Conservation (phyloP, 2,329 filamentous ascomycete genomes). For the Penicillium sp. region DNA sequence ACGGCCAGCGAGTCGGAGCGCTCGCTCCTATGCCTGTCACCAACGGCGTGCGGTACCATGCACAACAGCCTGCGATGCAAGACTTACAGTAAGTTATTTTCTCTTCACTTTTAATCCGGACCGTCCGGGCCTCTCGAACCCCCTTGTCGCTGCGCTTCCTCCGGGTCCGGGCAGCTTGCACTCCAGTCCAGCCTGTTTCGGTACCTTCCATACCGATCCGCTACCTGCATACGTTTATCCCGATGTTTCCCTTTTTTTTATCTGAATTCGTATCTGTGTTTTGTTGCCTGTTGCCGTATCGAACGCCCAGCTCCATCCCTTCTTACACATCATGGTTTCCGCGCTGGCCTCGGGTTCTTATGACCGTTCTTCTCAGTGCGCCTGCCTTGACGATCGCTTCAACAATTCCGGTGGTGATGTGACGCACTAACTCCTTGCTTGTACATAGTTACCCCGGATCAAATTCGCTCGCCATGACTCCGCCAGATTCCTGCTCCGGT, state of each 20-base stretch:
- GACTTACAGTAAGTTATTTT: conserved; percentile 55
- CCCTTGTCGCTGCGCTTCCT: conserved; percentile 32
- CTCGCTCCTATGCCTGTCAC: conserved; percentile 48
- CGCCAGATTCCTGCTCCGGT: conserved; percentile 55
- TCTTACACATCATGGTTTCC: conserved; percentile 21
- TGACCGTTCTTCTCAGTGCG: conserved; percentile 6
- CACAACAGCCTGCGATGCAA: conserved; percentile 51
- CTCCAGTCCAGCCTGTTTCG: conserved; percentile 26
- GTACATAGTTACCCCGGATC: conserved; percentile 51
- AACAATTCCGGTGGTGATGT: conserved; percentile 15
- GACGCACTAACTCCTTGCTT: conserved; percentile 25
- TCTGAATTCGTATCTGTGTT: conserved; percentile 14
- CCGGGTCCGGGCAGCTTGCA: conserved; percentile 34
- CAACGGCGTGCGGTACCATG: conserved; percentile 53
- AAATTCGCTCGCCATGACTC: conserved; percentile 51
- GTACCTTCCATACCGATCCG: conserved; percentile 27
- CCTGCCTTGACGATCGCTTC: conserved; percentile 2
- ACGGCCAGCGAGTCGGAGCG: conserved; percentile 51
- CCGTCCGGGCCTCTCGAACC: conserved; percentile 24
- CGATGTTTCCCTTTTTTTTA: conserved; percentile 22
- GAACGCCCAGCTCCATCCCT: conserved; percentile 14
- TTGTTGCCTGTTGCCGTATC: conserved; percentile 12
- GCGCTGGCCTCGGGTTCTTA: conserved; percentile 10
- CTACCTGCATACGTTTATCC: conserved; percentile 31
- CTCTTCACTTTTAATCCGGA: conserved; percentile 37